These are phyloP conservation scores for Thyridium curvatum DNA, from an alignment of 2,329 filamentous ascomycete genomes.

Conservation along the genomic window DNA sequence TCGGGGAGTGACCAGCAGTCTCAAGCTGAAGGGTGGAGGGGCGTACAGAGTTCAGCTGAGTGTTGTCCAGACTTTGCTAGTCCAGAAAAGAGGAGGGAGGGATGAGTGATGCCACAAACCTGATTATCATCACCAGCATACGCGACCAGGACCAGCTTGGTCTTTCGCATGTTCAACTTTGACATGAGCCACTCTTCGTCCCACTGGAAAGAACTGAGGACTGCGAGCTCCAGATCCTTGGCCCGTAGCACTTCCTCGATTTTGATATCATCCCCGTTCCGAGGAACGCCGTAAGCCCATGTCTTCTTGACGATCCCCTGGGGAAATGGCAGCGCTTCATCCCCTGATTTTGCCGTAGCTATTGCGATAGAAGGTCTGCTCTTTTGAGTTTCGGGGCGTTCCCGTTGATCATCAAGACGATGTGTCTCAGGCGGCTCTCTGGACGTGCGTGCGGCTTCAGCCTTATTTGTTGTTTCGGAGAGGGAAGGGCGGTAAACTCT, in stretches of 20 bases:
- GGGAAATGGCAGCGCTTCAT: slow-evolving; percentile 31
- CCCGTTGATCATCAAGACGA: no score
- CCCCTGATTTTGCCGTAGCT: background rate
- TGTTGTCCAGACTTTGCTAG: background rate
- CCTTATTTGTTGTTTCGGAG: no score
- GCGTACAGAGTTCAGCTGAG: background rate
- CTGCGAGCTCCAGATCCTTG: slow-evolving; percentile 63
- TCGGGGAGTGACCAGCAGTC: background rate
- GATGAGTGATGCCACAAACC: slow-evolving; percentile 27
- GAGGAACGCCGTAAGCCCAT: slow-evolving; percentile 58
- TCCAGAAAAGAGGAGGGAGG: background rate
- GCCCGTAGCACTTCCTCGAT: slow-evolving; percentile 82
- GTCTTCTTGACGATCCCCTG: slow-evolving; percentile 75
- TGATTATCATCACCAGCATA: slow-evolving; percentile 46
- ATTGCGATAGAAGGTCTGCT: no score
- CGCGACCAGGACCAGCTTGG: slow-evolving; percentile 56
- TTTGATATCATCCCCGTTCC: slow-evolving; percentile 67
- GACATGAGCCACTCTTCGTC: slow-evolving; percentile 72
- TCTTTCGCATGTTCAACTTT: slow-evolving; percentile 58
- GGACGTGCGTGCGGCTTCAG: no score
- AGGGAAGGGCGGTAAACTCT: no score
- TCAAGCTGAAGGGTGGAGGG: no score
- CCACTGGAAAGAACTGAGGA: slow-evolving; percentile 85
- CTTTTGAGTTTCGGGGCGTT: no score
- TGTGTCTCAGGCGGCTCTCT: no score